A percentile compares a stretch with the other conserved stretches of the same genome.
phyloP scores from a whole-genome alignment of 208 protist genomes.

The Crithidia bombi region DNA sequence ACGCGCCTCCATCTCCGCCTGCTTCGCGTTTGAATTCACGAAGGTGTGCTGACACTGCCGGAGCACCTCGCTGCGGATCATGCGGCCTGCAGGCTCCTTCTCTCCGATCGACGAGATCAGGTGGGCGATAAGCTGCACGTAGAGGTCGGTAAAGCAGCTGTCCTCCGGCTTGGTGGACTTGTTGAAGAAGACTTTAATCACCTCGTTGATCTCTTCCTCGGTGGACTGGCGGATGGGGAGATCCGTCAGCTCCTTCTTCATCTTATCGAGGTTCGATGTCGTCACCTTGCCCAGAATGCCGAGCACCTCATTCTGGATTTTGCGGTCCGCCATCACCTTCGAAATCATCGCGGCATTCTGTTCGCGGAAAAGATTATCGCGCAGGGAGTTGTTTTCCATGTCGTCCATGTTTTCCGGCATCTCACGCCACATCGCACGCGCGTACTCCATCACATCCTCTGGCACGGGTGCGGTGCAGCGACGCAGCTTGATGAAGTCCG shows the following conservation, averaged over 20 bases:
- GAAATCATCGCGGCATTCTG: slow-evolving; percentile 58
- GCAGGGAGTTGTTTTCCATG: slow-evolving; percentile 68
- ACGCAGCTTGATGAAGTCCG: slow-evolving; percentile 56
- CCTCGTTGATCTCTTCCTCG: slow-evolving; percentile 80
- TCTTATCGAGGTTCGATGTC: slow-evolving; percentile 62
- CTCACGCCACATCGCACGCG: slow-evolving; percentile 66
- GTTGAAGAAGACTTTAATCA: slow-evolving; percentile 86
- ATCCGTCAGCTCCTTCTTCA: slow-evolving; percentile 76
- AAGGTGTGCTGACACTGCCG: slow-evolving; percentile 77
- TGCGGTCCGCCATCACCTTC: slow-evolving; percentile 74
- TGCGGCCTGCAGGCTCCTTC: slow-evolving; percentile 56
- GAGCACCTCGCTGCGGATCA: slow-evolving; percentile 77
- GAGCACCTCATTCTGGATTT: slow-evolving; percentile 86
- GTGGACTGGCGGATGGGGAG: slow-evolving; percentile 88
- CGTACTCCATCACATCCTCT: slow-evolving; percentile 50
- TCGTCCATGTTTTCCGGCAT: slow-evolving; percentile 79
- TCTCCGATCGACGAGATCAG: slow-evolving; percentile 78
- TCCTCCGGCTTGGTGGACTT: slow-evolving; percentile 87
- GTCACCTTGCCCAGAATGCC: slow-evolving; percentile 88
- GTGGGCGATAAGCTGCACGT: slow-evolving; percentile 78
- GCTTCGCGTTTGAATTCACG: slow-evolving; percentile 48
- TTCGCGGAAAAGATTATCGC: slow-evolving; percentile 74
- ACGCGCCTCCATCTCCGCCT: slow-evolving; percentile 51
- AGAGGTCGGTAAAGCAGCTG: slow-evolving; percentile 71
- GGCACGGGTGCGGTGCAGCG: slow-evolving; percentile 46